A percentile compares a stretch with the other conserved stretches of the same genome.
These are phyloP conservation scores for Ophiostoma angusticollis DNA, from an alignment of 2,329 filamentous ascomycete species.

Conservation along the genomic window DNA sequence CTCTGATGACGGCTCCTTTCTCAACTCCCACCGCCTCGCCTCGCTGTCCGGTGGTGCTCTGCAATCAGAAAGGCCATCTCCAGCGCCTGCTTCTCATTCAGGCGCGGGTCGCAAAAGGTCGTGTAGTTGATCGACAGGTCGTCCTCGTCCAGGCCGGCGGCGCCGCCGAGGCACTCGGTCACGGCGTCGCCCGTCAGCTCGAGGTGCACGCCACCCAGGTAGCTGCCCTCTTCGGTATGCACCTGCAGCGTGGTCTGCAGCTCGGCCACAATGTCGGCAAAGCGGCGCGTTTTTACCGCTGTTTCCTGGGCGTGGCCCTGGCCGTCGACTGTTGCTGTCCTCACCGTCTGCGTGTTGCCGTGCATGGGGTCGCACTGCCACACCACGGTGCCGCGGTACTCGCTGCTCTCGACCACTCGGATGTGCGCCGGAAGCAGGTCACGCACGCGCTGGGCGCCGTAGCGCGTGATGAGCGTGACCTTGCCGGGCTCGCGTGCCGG, in stretches of 20 bases:
- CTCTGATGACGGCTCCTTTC: too few relatives aligned
- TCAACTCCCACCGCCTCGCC: background rate
- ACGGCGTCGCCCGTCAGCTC: conserved; percentile 93
- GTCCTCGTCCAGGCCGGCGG: conserved; percentile 73
- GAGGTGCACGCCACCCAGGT: conserved; percentile 86
- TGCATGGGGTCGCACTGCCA: conserved; percentile 99
- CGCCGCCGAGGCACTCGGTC: conserved; percentile 89
- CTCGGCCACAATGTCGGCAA: conserved; percentile 81
- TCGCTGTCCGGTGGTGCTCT: conserved; percentile 49
- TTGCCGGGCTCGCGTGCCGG: conserved; percentile 74
- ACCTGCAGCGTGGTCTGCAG: conserved; percentile 71
- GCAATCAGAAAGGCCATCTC: conserved; percentile 91
- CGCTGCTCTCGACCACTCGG: conserved; percentile 70
- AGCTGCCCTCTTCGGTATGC: conserved; percentile 70
- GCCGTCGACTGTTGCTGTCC: conserved; percentile 55
- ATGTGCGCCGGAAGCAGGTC: conserved; percentile 74
- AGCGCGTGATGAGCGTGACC: conserved; percentile 90
- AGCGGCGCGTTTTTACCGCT: conserved; percentile 91
- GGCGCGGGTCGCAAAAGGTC: conserved; percentile 83
- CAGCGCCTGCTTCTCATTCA: conserved; percentile 96
- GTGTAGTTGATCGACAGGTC: conserved; percentile 87
- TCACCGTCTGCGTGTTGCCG: conserved; percentile 60
- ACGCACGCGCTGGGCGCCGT: conserved; percentile 68
- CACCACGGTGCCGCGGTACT: conserved; percentile 53
- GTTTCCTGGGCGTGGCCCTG: too few relatives aligned